Evolutionary conservation across 257 asterid genomes (phyloP).

Genomic region (Solanum pennellii): DNA sequence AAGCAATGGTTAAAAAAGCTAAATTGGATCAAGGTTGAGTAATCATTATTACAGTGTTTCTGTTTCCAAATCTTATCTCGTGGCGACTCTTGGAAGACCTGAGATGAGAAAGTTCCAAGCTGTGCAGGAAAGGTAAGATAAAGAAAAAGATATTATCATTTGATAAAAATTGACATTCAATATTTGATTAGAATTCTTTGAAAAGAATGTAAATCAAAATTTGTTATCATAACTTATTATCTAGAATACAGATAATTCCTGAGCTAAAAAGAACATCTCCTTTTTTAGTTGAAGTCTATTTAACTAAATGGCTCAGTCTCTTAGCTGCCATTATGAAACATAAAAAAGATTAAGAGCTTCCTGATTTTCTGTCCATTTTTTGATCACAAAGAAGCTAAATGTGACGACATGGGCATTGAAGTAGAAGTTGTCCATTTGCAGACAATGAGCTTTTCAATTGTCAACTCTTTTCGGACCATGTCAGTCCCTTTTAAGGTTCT

Average conservation of each 20-base stretch:
- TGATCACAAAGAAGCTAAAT: not conserved
- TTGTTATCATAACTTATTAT: not conserved
- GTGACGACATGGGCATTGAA: not conserved
- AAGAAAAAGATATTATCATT: not conserved
- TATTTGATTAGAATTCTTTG: not conserved
- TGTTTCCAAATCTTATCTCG: slow-evolving; percentile 86
- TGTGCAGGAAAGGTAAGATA: slow-evolving; percentile 17
- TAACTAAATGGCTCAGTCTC: not conserved
- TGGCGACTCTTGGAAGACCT: slow-evolving; percentile 95
- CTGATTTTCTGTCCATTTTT: not conserved
- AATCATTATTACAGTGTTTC: slow-evolving; percentile 55
- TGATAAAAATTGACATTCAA: not conserved
- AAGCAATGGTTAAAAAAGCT: slow-evolving; percentile 3
- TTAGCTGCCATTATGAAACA: not conserved
- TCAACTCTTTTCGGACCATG: not conserved
- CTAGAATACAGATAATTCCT: not conserved
- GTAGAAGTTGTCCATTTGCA: not conserved
- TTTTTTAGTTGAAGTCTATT: not conserved
- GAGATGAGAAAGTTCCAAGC: slow-evolving; percentile 98
- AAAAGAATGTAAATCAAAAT: not conserved
- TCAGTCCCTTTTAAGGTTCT: not conserved
- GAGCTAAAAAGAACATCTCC: not conserved
- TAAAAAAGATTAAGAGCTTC: not conserved
- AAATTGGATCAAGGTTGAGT: not conserved
- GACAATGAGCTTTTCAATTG: not conserved